phyloP scores from a whole-genome alignment of 1,284 basidiomycete species.

The Xerocomus nothofagi region DNA sequence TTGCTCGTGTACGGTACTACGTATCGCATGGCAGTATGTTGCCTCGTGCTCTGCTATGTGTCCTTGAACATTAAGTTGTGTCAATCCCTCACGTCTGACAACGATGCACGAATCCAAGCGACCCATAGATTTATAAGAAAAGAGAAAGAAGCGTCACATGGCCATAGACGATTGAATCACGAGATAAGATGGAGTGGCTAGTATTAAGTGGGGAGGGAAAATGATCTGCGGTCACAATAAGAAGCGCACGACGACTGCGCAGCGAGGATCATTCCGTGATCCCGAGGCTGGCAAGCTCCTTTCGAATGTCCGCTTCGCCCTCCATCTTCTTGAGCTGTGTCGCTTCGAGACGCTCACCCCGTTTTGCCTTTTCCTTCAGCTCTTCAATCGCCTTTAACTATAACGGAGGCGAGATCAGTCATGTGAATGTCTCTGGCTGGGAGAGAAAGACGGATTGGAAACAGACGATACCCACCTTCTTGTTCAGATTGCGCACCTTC shows the following conservation, averaged over 20 bases:
- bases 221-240: background rate
- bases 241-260: background rate
- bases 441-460: background rate
- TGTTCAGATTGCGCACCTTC: slow-evolving; percentile 91
- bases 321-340: slow-evolving; percentile 97
- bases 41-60: background rate
- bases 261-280: slow-evolving; percentile 13
- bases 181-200: background rate
- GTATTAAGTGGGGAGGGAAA: background rate
- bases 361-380: slow-evolving; percentile 84
- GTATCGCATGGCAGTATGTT: background rate
- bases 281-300: slow-evolving; percentile 58
- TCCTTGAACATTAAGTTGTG: background rate
- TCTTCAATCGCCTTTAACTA: slow-evolving; percentile 96
- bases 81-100: background rate
- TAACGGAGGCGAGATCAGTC: slow-evolving; percentile 3
- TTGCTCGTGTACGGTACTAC: slow-evolving; percentile 1
- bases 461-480: slow-evolving; percentile 64
- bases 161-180: background rate
- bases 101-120: background rate
- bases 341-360: slow-evolving; percentile 87
- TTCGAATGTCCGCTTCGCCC: slow-evolving; percentile 78
- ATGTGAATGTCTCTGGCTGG: background rate
- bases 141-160: background rate
- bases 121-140: slow-evolving; percentile 14